Percentiles rank a stretch among this genome's conserved stretches.
Conservation (phyloP, 805 yeast genomes). For the Pichia kluyveri region DNA sequence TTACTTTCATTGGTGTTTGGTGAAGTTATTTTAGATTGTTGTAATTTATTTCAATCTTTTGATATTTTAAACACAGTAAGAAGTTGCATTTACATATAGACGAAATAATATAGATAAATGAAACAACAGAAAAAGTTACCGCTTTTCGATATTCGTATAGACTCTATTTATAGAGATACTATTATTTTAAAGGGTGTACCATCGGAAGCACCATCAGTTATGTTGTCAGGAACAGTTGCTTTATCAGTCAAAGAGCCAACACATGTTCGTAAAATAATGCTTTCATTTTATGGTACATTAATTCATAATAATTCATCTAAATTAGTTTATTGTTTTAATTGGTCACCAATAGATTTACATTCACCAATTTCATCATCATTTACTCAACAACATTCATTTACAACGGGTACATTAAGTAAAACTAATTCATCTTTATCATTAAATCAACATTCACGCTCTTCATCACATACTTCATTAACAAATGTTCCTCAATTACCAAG, state of each 20-base stretch:
- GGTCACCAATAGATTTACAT: conserved; percentile 64
- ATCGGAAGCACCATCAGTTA: conserved; percentile 66
- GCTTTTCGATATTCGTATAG: conserved; percentile 42
- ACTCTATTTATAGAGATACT: conserved; percentile 68
- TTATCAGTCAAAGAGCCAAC: conserved; percentile 70
- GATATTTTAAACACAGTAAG: no score
- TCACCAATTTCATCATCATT: conserved; percentile 17
- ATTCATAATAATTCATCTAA: conserved; percentile 23
- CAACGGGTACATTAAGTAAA: conserved; percentile 24
- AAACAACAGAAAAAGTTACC: conserved; percentile 14
- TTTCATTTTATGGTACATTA: conserved; percentile 60
- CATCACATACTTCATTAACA: no score
- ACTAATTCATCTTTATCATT: conserved; percentile 32
- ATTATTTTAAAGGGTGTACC: conserved; percentile 72
- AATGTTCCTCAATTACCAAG: no score
- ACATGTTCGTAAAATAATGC: conserved; percentile 50
- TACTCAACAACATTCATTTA: conserved; percentile 9
- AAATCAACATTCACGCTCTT: conserved; percentile 16
- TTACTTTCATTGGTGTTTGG: no score
- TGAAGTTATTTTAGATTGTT: no score
- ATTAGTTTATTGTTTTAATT: conserved; percentile 62
- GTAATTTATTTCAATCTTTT: no score
- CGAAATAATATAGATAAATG: no score
- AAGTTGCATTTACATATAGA: no score
- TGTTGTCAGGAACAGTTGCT: conserved; percentile 70